A percentile compares a stretch with the other conserved stretches of the same genome.
Evolutionary conservation across 2,329 filamentous ascomycete genomes (phyloP).

Genomic region (Monosporascus sp.): DNA sequence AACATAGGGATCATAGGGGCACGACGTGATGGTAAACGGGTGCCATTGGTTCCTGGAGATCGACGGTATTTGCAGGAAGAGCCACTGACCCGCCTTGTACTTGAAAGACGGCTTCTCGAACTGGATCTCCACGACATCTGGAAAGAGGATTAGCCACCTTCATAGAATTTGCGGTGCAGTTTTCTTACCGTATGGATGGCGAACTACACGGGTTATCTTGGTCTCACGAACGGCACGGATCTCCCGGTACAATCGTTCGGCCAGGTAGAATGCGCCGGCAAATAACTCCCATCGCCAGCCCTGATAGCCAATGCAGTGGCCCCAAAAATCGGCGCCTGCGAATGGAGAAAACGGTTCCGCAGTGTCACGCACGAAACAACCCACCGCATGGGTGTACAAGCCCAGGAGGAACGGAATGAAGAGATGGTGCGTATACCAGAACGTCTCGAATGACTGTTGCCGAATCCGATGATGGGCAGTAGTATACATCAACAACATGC

Average conservation of each 20-base stretch:
- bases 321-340: slow-evolving; percentile 76
- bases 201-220: slow-evolving; percentile 87
- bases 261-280: slow-evolving; percentile 77
- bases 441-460: slow-evolving; percentile 95
- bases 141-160: slow-evolving; percentile 21
- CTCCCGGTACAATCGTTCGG: slow-evolving; percentile 87
- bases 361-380: slow-evolving; percentile 91
- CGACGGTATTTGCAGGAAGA: slow-evolving; percentile 89
- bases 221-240: slow-evolving; percentile 78
- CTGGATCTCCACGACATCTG: slow-evolving; percentile 93
- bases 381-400: slow-evolving; percentile 91
- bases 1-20: slow-evolving; percentile 90
- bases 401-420: slow-evolving; percentile 92
- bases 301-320: slow-evolving; percentile 88
- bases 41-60: slow-evolving; percentile 94
- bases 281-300: slow-evolving; percentile 96
- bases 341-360: slow-evolving; percentile 72
- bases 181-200: slow-evolving; percentile 80
- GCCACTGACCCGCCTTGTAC: slow-evolving; percentile 98
- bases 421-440: slow-evolving; percentile 99
- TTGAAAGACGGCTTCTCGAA: slow-evolving; percentile 94
- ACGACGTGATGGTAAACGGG: slow-evolving; percentile 98
- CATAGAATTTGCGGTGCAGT: background rate
- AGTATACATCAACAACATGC: slow-evolving; percentile 98
- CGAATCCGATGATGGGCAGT: slow-evolving; percentile 89